Base-by-base conservation (phyloP, 768 basidiomycete species). In the Rhodocollybia butyracea region DNA sequence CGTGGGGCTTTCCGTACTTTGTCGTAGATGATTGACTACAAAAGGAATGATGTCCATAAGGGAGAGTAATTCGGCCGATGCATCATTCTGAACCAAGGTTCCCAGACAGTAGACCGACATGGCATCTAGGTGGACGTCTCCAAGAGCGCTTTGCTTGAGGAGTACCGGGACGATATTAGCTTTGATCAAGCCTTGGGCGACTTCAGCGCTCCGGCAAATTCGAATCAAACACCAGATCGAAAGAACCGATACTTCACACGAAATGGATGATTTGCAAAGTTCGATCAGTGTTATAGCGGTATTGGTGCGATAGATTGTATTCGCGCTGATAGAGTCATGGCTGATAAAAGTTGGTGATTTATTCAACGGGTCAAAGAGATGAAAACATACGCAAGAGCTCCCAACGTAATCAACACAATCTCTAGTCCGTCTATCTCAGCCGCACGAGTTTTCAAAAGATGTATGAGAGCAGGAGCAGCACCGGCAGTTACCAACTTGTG, bases 401-500 rank as follows among this genome's bases (percentile, higher is more conserved):
- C 67, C 43, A 68, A 51, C 2, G 60, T 58, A 13, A 64, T 50
- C 2, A 68, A 38, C 11, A 68, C 61, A 19, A 61, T 54, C 46
- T 65, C 64, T 1, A 68, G 48, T 12, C 67, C 65, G 24, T 58
- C 31, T 2, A 54, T 55, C 22, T 65, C 63, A 8, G 60, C 65
- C 5, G 67, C 67, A n/a, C 66, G 61, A 21, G 43, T 59, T 32
- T 64, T 68, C 38, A 66, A 54, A 5, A 68, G 47, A 17, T 51
- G 36, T 19, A 68, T 65, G 8, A 68, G 57, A 5, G 65, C 63
- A 10, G 60, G 59, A 21, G 63, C 59, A 19, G 56, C 52, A 17
- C 64, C 63, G 8, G 67, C 67, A 5, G 67, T 68, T n/a, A 66
- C 59, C 36, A 68, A 56, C 52, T 59, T 64, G 51, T 68, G 58